These are phyloP conservation scores for Linderniella brevidens DNA, from an alignment of 257 asterid species.

Conservation along the genomic window DNA sequence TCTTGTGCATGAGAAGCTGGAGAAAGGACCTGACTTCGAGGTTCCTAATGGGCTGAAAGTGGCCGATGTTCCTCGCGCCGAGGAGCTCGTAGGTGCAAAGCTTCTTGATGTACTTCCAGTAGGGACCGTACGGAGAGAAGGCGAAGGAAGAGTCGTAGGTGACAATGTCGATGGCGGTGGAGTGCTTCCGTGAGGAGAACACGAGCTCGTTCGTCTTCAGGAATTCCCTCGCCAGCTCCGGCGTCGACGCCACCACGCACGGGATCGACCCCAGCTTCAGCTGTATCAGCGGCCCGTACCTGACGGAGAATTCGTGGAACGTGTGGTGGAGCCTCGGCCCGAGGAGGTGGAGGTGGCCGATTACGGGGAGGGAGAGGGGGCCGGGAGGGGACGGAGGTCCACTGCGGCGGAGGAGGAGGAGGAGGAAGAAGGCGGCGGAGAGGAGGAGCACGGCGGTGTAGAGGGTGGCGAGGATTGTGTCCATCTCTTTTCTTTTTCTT, in stretches of 20 bases:
- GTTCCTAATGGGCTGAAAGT: conserved; percentile 27
- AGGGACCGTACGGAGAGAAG: conserved; percentile 45
- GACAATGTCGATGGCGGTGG: conserved; percentile 40
- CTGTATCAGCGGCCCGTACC: conserved; percentile 30
- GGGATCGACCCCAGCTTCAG: conserved; percentile 27
- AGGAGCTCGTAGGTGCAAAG: conserved; percentile 28
- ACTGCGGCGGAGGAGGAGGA: conserved; percentile 7
- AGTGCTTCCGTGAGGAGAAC: conserved; percentile 30
- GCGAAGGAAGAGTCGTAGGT: conserved; percentile 45
- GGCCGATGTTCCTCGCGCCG: conserved; percentile 25
- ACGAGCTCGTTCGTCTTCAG: conserved; percentile 33
- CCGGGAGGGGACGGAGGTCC: conserved; percentile 20
- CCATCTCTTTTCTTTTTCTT: conserved; percentile 6
- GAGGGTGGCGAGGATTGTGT: conserved; percentile 7
- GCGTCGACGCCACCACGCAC: conserved; percentile 30
- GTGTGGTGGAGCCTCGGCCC: conserved; percentile 37
- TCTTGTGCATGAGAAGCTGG: conserved; percentile 12
- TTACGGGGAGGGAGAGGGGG: conserved; percentile 33
- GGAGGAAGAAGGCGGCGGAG: conserved; percentile 10
- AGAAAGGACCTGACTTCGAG: conserved; percentile 20
- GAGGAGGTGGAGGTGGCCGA: conserved; percentile 59
- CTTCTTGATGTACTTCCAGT: conserved; percentile 45
- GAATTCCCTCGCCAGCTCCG: conserved; percentile 31
- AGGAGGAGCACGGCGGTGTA: conserved; percentile 20
- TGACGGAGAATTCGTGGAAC: conserved; percentile 17